phyloP scores from a whole-genome alignment of 129 eudicot species.

The Flaveria brownii region DNA sequence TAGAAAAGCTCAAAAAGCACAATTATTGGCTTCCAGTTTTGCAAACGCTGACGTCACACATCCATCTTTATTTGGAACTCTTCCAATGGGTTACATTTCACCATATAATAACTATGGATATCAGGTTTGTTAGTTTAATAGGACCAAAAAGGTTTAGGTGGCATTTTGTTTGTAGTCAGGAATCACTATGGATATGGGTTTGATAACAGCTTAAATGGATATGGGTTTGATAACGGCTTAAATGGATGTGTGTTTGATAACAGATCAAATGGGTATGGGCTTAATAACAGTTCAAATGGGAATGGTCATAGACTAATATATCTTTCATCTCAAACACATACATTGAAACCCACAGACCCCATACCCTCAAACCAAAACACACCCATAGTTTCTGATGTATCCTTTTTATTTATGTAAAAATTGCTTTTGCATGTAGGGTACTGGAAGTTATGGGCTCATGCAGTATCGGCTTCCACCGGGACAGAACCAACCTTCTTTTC shows the following conservation, averaged over 20 bases:
- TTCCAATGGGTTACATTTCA: conserved; percentile 84
- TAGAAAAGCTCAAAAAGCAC: conserved; percentile 90
- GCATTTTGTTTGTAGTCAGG: conserved; percentile 6
- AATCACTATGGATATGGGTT: conserved; percentile 9
- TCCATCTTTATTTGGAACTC: conserved; percentile 78
- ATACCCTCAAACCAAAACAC: not conserved
- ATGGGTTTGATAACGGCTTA: not conserved
- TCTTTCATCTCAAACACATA: not conserved
- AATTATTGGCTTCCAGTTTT: conserved; percentile 49
- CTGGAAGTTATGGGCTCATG: conserved; percentile 84
- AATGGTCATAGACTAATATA: not conserved
- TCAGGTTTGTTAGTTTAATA: conserved; percentile 63
- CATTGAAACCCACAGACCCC: not conserved
- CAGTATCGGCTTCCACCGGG: conserved; percentile 69
- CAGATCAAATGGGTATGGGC: not conserved
- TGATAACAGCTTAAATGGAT: not conserved
- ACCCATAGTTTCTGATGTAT: not conserved
- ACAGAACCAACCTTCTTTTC: conserved; percentile 70
- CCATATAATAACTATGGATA: conserved; percentile 90
- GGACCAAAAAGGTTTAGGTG: not conserved
- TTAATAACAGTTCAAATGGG: not conserved
- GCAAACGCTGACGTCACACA: conserved; percentile 57
- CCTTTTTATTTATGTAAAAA: conserved; percentile 1
- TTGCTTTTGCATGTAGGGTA: conserved; percentile 55
- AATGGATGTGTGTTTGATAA: not conserved